phyloP scores from a whole-genome alignment of 208 protist genomes.

The Crithidia brevicula region DNA sequence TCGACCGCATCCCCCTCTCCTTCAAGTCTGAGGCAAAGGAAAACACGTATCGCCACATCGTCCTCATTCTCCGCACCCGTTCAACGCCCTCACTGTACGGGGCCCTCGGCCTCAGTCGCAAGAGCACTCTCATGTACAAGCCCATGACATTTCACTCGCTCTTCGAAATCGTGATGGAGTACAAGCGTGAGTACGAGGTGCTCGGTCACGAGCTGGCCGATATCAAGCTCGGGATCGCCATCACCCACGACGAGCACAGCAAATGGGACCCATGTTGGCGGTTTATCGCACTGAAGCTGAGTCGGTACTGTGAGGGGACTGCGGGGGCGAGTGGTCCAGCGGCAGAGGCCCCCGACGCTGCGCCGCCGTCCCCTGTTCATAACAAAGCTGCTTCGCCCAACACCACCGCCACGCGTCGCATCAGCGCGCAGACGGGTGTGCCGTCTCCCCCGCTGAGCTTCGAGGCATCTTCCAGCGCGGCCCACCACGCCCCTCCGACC shows the following conservation, averaged over 20 bases:
- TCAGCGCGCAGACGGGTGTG: not conserved
- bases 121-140: conserved; percentile 90
- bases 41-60: conserved; percentile 82
- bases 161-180: conserved; percentile 88
- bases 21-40: conserved; percentile 85
- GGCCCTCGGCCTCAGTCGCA: conserved; percentile 87
- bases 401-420: not conserved
- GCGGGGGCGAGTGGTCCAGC: not conserved
- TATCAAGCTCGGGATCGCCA: conserved; percentile 84
- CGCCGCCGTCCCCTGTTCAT: not conserved
- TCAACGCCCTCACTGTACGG: conserved; percentile 50
- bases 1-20: conserved; percentile 89
- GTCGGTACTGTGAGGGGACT: conserved; percentile 21
- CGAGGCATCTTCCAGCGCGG: not conserved
- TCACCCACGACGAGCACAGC: conserved; percentile 67
- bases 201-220: conserved; percentile 84
- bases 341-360: not conserved
- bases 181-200: conserved; percentile 73
- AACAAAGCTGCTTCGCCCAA: not conserved
- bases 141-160: conserved; percentile 64
- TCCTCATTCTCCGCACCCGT: conserved; percentile 67
- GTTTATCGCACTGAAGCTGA: conserved; percentile 74
- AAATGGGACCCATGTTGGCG: conserved; percentile 76
- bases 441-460: not conserved
- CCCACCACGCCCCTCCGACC: not conserved